Conservation (phyloP, 2,329 filamentous ascomycete species). For the Calonectria montana region DNA sequence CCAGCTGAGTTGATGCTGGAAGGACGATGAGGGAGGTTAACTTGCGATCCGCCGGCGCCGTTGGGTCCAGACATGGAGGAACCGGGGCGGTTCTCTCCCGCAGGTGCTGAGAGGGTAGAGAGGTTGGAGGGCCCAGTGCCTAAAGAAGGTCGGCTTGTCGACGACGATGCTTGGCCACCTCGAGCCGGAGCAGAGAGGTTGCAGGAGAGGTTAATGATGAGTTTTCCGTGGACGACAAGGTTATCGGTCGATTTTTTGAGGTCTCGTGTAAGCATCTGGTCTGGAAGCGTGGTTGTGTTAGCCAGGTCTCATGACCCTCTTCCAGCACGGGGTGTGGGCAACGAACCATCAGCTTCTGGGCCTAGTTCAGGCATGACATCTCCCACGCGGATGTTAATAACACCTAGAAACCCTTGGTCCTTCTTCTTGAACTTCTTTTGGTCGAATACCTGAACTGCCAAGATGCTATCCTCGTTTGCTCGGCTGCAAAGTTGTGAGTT, state of each 20-base stretch:
- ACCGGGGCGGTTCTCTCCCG: conserved; percentile 60
- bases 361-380: conserved; percentile 89
- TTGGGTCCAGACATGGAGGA: conserved; percentile 65
- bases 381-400: conserved; percentile 96
- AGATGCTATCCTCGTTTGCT: conserved; percentile 93
- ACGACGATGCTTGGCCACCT: conserved; percentile 56
- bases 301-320: conserved; percentile 40
- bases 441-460: conserved; percentile 98
- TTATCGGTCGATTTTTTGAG: conserved; percentile 99
- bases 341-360: conserved; percentile 88
- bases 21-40: conserved; percentile 58
- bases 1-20: conserved; percentile 57
- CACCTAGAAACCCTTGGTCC: conserved; percentile 97
- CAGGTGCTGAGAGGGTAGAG: conserved; percentile 57
- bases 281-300: conserved; percentile 54
- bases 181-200: conserved; percentile 81
- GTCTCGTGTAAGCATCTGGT: conserved; percentile 98
- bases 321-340: conserved; percentile 14
- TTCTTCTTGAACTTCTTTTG: conserved; percentile 99
- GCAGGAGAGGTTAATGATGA: conserved; percentile 96
- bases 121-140: conserved; percentile 56
- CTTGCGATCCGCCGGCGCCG: conserved; percentile 55
- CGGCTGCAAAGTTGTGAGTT: conserved; percentile 65
- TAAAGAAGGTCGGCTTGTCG: conserved; percentile 59
- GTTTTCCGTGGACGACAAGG: conserved; percentile 95